Percentiles rank a stretch among this genome's conserved stretches.
Evolutionary conservation across 2,329 filamentous ascomycete species (phyloP).

Genomic region (Sporothrix variecibatus): DNA sequence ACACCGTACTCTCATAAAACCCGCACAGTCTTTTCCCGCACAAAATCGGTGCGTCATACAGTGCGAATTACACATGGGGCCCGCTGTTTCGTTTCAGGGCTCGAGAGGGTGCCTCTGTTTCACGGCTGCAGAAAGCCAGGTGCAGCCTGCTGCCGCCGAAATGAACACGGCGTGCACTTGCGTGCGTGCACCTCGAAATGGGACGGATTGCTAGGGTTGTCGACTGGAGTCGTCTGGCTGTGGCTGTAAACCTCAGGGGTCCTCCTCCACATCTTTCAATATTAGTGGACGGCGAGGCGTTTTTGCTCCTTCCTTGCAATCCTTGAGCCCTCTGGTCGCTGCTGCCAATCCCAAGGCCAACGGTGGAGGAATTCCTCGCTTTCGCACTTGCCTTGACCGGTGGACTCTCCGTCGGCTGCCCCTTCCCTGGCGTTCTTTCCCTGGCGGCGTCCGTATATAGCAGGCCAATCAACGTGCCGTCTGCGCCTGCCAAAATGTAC

Average conservation of each 20-base stretch:
- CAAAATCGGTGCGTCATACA: not conserved
- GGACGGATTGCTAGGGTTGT: not conserved
- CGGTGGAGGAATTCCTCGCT: not conserved
- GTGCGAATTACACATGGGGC: conserved; percentile 4
- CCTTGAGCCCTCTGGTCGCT: not conserved
- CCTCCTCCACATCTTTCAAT: not conserved
- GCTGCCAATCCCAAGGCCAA: not conserved
- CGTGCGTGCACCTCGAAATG: not conserved
- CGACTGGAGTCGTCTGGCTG: not conserved
- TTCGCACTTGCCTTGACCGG: not conserved
- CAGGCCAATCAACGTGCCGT: not conserved
- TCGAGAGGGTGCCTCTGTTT: conserved; percentile 9
- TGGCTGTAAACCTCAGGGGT: not conserved
- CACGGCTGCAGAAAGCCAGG: conserved; percentile 16
- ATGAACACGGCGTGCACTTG: not conserved
- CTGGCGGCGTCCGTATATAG: not conserved
- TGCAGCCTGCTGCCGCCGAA: conserved; percentile 6
- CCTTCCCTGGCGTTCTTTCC: not conserved
- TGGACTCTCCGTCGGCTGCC: not conserved
- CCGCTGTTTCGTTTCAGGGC: conserved; percentile 1
- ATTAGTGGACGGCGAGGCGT: conserved; percentile 24
- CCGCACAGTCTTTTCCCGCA: not conserved
- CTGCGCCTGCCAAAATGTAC: not conserved
- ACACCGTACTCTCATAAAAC: not conserved
- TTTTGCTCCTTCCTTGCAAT: conserved; percentile 16